Evolutionary conservation across 768 basidiomycete species (phyloP).

Genomic region (Lactarius indigo): DNA sequence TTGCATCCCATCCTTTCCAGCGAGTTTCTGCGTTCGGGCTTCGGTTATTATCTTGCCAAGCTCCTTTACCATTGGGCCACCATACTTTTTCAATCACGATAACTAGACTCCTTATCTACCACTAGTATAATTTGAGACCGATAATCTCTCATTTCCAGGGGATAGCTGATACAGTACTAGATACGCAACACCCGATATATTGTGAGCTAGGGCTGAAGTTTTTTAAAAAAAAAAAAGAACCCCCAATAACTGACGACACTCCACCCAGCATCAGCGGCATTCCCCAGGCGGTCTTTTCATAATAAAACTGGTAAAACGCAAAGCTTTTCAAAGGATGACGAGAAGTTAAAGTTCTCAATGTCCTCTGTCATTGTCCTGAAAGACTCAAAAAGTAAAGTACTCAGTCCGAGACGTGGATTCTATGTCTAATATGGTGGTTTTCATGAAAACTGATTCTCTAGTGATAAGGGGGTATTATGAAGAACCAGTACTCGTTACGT

Average conservation of each 20-base stretch:
- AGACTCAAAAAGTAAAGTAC: background rate
- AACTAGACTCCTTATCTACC: too few relatives aligned
- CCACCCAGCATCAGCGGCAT: background rate
- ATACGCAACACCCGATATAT: background rate
- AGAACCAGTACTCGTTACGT: background rate
- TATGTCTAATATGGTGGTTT: background rate
- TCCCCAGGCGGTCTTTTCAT: background rate
- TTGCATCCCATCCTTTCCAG: too few relatives aligned
- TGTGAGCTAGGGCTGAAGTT: background rate
- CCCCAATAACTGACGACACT: too few relatives aligned
- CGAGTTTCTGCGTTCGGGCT: too few relatives aligned
- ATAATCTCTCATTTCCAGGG: too few relatives aligned
- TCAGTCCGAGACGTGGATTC: background rate
- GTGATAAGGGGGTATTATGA: background rate
- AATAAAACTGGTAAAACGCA: background rate
- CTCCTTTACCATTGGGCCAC: too few relatives aligned
- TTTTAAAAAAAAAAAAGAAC: background rate
- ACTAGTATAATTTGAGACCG: too few relatives aligned
- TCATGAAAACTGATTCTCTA: background rate
- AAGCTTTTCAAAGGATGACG: background rate
- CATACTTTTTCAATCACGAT: too few relatives aligned
- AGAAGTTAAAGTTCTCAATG: background rate
- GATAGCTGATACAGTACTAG: too few relatives aligned
- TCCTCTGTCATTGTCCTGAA: background rate
- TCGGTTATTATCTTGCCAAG: too few relatives aligned